Base-by-base conservation (phyloP, 2,329 filamentous ascomycete genomes). In the Polytolypa hystricis region DNA sequence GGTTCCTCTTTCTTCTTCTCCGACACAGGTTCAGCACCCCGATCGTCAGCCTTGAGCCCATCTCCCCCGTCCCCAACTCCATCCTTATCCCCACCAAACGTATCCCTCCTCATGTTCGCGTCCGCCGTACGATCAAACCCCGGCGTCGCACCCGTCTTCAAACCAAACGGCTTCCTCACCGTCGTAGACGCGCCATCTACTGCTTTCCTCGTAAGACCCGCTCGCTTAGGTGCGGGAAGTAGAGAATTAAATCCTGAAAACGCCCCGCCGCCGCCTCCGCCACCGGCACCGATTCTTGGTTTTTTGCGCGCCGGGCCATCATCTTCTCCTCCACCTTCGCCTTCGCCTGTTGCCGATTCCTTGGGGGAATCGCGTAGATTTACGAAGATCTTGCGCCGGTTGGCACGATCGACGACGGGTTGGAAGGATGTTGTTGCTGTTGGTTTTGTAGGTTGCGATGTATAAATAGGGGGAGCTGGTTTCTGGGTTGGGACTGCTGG, bases 161-260 rank as follows among this genome's bases (percentile, higher is more conserved):
- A 56, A 49, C 73, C 82, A 35, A 93, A 67, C 2, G 77, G 73
- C 20, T 71, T 68, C 33, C 69, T 58, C 48, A 71, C 54, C 52
- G 66, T 42, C 45, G 56, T 44, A 48, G 48, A 28, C 42, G 57
- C 52, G 47, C 52, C 51, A 17, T 50, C 49, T 14, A 50, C 48
- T 23, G 50, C 51, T 23, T 51, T 41, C 26, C 47, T 35, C 25
- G 45, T 34, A 23, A 45, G 29, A 49, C 53, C 40, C 44, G 51
- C 45, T 41, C 69, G 67, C 54, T 94, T 96, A 3, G 89, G 87
- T 14, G 86, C 70, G 2, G 89, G 87, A 16, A 95, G 69, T 46
- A 94, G 77, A 2, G 85, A 79, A 55, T 89, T 91, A 66, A 95
- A 91, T 2, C 79, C 81, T 33, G 81, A 73, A 50, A 93, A 86